Evolutionary conservation across 164 flowering plant species (phyloP), one percentile per base, ranked within the genome.

Genomic region (Nelumbo lutea): DNA sequence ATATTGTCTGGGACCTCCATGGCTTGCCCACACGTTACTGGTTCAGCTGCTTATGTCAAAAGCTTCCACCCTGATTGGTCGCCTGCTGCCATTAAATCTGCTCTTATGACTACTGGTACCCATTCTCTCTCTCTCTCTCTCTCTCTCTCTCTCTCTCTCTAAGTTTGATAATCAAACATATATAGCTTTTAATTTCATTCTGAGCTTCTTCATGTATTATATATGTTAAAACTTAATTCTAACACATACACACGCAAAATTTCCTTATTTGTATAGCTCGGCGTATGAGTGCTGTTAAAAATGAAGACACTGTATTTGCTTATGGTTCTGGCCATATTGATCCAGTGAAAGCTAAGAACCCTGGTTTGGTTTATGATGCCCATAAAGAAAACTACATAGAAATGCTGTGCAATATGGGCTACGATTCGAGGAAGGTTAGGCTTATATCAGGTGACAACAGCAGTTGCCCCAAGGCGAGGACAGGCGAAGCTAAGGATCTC

Each of bases 61-160:
- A 71, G 82, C 1, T 83, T 80, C 64, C 83, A 80, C 64, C 89
- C 85, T 3, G 67, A 70, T 7, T 85, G 85, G 89, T 82, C 87
- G 45, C 84, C 87, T 59, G 79, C 85, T 2, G 84, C 86, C 11
- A 69, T 85, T 47, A 79, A 77, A 46, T 85, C 88, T 43, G 84
- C 86, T 48, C 75, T 85, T 1, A 83, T 85, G 85, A 85, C 88
- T 2, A 80, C 88, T 0, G 86, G 88, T 85, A 75, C n/a, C 3
- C 38, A 10, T 15, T 48, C n/a, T 14, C 4, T 42, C 27, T 43
- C n/a, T n/a, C 6, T 46, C 9, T 48, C n/a, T 14, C 4, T 42
- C 27, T 43, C n/a, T n/a, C 6, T 46, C 9, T 27, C 42, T 64
- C 48, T n/a, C 8, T 64, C 27, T 27, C 27, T 27, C 27, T 27